Percentiles rank a stretch among this genome's conserved stretches.
Conservation (phyloP, 768 basidiomycete genomes). For the Dictyophora rubrovolvata region DNA sequence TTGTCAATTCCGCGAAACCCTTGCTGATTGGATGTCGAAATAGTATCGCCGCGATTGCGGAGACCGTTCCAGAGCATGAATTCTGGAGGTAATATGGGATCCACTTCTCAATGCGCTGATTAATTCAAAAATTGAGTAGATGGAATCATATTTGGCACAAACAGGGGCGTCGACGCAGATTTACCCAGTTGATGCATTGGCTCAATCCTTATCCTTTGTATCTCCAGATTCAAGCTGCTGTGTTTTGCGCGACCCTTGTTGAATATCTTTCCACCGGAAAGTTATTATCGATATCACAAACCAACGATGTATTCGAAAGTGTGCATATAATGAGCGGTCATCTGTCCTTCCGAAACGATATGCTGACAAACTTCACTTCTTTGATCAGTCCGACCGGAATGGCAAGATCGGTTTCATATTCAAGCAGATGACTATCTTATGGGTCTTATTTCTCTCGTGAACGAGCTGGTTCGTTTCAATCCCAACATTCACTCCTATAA, state of each 20-base stretch:
- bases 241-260: conserved; percentile 56
- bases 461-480: conserved; percentile 56
- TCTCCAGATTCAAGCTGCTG: conserved; percentile 40
- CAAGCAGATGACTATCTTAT: conserved; percentile 76
- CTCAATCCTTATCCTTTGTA: not conserved
- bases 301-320: conserved; percentile 57
- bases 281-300: conserved; percentile 46
- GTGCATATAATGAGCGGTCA: conserved; percentile 20
- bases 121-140: not conserved
- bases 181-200: not conserved
- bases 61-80: conserved; percentile 2
- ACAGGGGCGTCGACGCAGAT: not conserved
- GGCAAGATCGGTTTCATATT: conserved; percentile 54
- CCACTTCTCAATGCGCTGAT: not conserved
- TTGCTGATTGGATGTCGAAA: conserved; percentile 45
- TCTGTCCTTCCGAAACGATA: not conserved
- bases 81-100: conserved; percentile 3
- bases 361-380: not conserved
- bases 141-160: conserved; percentile 11
- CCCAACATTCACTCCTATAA: not conserved
- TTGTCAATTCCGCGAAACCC: conserved; percentile 49
- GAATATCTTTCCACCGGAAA: conserved; percentile 52
- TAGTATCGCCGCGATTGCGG: conserved; percentile 36
- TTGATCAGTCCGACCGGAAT: conserved; percentile 51
- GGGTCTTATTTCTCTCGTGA: conserved; percentile 65